Conservation (phyloP, 2,329 filamentous ascomycete genomes). For the Calonectria hongkongensis region DNA sequence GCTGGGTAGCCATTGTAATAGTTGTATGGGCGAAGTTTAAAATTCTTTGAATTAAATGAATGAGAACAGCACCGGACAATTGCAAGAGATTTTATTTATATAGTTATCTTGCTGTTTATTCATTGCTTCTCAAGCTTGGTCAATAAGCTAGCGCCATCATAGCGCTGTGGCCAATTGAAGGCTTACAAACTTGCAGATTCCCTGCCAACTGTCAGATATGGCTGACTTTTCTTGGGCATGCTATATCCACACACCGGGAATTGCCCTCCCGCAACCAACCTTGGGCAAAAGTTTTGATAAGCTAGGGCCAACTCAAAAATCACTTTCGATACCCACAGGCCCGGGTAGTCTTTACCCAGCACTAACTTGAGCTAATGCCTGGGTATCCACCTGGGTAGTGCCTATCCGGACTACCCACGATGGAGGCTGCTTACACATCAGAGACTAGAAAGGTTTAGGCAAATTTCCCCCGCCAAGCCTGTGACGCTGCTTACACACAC, state of each 20-base stretch:
- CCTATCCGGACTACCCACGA: background rate
- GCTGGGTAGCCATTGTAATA: slow-evolving; percentile 26
- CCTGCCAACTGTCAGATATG: background rate
- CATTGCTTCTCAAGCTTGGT: background rate
- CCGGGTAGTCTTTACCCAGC: slow-evolving; percentile 1
- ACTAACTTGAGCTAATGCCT: background rate
- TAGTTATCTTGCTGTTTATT: background rate
- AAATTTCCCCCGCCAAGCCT: background rate
- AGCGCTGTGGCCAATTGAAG: background rate
- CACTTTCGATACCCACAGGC: background rate
- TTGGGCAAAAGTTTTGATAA: background rate
- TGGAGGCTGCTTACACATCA: background rate
- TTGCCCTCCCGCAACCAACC: background rate
- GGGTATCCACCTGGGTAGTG: slow-evolving; percentile 19
- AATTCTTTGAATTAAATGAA: background rate
- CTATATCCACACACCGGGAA: background rate
- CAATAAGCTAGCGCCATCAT: background rate
- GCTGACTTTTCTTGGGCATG: background rate
- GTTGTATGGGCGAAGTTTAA: background rate
- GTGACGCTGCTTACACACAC: background rate
- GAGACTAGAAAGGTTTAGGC: background rate
- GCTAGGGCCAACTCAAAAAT: background rate
- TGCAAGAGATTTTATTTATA: background rate
- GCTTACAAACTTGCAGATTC: slow-evolving; percentile 2
- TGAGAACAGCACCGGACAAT: background rate